Conservation (phyloP, 371 early-diverging fungal genomes). For the Mucor lusitanicus region DNA sequence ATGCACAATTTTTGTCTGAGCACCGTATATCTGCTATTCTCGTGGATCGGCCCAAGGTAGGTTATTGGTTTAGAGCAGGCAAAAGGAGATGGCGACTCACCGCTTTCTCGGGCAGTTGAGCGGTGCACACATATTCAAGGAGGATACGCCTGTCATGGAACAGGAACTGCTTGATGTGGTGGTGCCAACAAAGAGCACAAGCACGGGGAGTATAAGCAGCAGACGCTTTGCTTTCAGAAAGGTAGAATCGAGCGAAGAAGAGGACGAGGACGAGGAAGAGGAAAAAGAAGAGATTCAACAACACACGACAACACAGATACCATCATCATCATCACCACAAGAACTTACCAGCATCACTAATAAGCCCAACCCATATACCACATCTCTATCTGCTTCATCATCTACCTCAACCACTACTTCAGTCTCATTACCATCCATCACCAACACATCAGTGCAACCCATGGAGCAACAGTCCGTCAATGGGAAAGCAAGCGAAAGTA, state of each 20-base stretch:
- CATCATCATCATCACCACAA: background rate
- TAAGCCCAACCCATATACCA: background rate
- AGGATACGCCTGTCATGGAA: background rate
- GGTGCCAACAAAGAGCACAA: conserved; percentile 5
- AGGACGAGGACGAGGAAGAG: background rate
- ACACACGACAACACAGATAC: background rate
- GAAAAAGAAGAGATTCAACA: background rate
- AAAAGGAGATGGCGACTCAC: background rate
- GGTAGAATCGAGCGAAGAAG: background rate
- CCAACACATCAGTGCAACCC: background rate
- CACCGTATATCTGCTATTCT: conserved; percentile 26
- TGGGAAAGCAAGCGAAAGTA: background rate
- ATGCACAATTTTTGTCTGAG: conserved; percentile 23
- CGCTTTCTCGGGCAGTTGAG: conserved; percentile 1
- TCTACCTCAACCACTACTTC: background rate
- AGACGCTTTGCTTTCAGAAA: conserved; percentile 16
- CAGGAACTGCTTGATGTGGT: background rate
- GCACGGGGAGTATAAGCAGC: background rate
- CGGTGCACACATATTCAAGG: conserved; percentile 1
- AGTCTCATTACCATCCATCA: background rate
- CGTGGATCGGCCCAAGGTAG: conserved; percentile 17
- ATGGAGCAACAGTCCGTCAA: background rate
- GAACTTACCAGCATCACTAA: background rate
- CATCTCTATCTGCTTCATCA: background rate
- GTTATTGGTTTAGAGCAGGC: background rate